Evolutionary conservation across 2,329 filamentous ascomycete species (phyloP).

Genomic region (Aspergillus texensis): DNA sequence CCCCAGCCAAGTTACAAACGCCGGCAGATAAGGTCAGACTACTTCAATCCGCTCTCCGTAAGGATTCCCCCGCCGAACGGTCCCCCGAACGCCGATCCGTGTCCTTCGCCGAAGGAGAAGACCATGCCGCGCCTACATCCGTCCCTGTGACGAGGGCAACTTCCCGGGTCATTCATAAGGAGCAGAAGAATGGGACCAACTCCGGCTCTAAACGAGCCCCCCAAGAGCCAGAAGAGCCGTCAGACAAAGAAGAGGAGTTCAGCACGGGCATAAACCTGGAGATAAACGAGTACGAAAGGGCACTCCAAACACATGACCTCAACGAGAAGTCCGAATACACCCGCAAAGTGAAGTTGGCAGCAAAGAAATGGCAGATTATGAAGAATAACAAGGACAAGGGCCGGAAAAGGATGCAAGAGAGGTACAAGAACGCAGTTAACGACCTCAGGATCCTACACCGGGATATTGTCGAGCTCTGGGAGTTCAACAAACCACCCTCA

Average conservation of each 20-base stretch:
- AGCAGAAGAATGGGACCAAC: background rate
- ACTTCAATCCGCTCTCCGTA: constrained; percentile 28
- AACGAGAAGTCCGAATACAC: background rate
- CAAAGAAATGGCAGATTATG: background rate
- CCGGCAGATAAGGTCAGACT: constrained; percentile 22
- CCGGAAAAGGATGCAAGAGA: background rate
- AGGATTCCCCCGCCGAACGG: constrained; percentile 22
- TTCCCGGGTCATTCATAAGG: constrained; percentile 7
- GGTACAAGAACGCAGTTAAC: background rate
- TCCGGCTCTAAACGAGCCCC: background rate
- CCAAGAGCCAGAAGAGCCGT: too few species aligned
- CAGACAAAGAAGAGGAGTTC: background rate
- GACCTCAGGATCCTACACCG: background rate
- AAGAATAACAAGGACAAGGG: background rate
- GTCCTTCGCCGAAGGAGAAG: constrained; percentile 29
- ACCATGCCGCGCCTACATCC: constrained; percentile 14
- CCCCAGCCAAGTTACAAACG: constrained; percentile 15
- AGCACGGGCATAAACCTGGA: background rate
- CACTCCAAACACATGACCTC: background rate
- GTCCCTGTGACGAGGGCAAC: constrained; percentile 14
- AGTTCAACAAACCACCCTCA: background rate
- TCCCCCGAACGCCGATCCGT: constrained; percentile 26
- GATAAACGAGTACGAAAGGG: background rate
- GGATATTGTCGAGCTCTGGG: background rate
- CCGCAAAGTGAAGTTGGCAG: background rate